These are phyloP conservation scores for Claviceps africana DNA, from an alignment of 2,329 filamentous ascomycete species.

Conservation along the genomic window DNA sequence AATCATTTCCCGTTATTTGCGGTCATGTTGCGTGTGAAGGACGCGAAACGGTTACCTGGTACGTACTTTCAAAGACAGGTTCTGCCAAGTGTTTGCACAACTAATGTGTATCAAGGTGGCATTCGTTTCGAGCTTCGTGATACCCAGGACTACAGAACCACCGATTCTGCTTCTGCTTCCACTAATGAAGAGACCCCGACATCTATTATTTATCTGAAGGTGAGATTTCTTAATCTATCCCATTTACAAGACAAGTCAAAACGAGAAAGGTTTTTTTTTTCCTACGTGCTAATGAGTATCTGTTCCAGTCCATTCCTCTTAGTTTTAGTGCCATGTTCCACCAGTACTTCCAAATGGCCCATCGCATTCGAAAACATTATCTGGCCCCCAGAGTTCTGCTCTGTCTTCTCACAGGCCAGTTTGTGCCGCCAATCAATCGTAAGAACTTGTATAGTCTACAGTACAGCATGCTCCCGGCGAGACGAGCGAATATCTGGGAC, in stretches of 20 bases:
- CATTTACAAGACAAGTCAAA: too few relatives aligned
- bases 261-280: not conserved
- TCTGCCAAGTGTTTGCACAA: not conserved
- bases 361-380: slow-evolving; percentile 89
- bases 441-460: slow-evolving; percentile 92
- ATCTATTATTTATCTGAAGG: slow-evolving; percentile 78
- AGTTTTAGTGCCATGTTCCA: slow-evolving; percentile 90
- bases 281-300: not conserved
- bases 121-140: slow-evolving; percentile 84
- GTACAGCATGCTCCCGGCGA: slow-evolving; percentile 90
- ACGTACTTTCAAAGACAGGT: slow-evolving; percentile 13
- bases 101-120: slow-evolving; percentile 27
- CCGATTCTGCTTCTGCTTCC: slow-evolving; percentile 24
- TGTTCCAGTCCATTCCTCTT: slow-evolving; percentile 63
- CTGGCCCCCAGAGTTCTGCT: slow-evolving; percentile 77
- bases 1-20: slow-evolving; percentile 98
- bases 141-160: slow-evolving; percentile 39
- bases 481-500: slow-evolving; percentile 64
- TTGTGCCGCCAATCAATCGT: slow-evolving; percentile 87
- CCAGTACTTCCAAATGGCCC: slow-evolving; percentile 89
- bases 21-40: slow-evolving; percentile 88
- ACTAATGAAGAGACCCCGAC: slow-evolving; percentile 42
- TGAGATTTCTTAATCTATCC: slow-evolving; percentile 21
- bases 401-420: slow-evolving; percentile 76
- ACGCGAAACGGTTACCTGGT: slow-evolving; percentile 79